A percentile compares a stretch with the other conserved stretches of the same genome.
phyloP scores from a whole-genome alignment of 2,329 filamentous ascomycete species.

The Penicillium crustosum region DNA sequence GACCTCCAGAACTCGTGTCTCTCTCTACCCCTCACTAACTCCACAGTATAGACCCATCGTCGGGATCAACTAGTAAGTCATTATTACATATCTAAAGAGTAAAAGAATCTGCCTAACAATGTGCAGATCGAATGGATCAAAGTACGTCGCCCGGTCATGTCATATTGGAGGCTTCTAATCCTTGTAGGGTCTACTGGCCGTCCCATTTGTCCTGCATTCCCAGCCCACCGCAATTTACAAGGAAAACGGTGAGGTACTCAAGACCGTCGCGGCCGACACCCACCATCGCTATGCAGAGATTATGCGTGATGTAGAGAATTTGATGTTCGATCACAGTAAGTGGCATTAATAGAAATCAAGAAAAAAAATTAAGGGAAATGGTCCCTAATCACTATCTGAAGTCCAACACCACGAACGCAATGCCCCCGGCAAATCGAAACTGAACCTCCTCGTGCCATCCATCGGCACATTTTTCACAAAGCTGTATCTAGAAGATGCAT shows the following conservation, averaged over 20 bases:
- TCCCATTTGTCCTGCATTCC: conserved; percentile 94
- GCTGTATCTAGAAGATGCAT: conserved; percentile 82
- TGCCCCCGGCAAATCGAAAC: conserved; percentile 74
- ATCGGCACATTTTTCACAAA: conserved; percentile 94
- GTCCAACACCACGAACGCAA: conserved; percentile 72
- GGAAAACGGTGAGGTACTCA: conserved; percentile 61
- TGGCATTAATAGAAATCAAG: not conserved
- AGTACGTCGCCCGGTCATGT: conserved; percentile 36
- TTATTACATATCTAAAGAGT: no score
- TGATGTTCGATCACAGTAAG: conserved; percentile 87
- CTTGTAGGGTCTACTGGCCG: conserved; percentile 70
- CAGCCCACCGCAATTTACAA: conserved; percentile 88
- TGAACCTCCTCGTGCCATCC: conserved; percentile 86
- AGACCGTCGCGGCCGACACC: conserved; percentile 74
- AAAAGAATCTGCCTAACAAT: conserved; percentile 5
- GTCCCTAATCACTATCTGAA: conserved; percentile 34
- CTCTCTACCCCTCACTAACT: conserved; percentile 14
- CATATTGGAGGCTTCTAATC: conserved; percentile 16
- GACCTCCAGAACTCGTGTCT: not conserved
- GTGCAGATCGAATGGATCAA: conserved; percentile 86
- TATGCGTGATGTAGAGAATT: conserved; percentile 85
- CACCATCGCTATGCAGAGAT: conserved; percentile 92
- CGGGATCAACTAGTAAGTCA: conserved; percentile 76
- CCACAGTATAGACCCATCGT: conserved; percentile 70
- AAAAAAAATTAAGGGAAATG: not conserved